These are phyloP conservation scores for Pleoardoris graminearum DNA, from an alignment of 2,329 filamentous ascomycete genomes.

Conservation along the genomic window DNA sequence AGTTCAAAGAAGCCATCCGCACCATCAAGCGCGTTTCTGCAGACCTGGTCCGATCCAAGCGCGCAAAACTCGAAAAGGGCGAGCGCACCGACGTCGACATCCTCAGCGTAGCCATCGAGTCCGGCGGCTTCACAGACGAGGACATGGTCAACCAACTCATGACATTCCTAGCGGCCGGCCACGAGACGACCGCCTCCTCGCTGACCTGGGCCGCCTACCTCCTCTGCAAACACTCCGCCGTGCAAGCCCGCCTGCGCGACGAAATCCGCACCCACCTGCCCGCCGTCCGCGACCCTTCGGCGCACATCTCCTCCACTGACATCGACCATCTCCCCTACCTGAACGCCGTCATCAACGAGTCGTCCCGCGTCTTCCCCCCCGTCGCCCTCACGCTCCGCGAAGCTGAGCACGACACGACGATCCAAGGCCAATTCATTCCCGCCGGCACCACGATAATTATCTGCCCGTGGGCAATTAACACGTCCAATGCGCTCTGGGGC, in stretches of 20 bases:
- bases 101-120: slow-evolving; percentile 76
- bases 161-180: slow-evolving; percentile 78
- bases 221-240: slow-evolving; percentile 54
- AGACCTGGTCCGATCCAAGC: slow-evolving; percentile 72
- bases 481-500: slow-evolving; percentile 72
- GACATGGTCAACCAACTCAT: slow-evolving; percentile 86
- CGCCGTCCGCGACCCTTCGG: slow-evolving; percentile 42
- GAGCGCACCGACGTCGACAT: slow-evolving; percentile 67
- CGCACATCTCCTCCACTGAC: slow-evolving; percentile 56
- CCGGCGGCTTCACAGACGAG: slow-evolving; percentile 74
- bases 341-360: slow-evolving; percentile 76
- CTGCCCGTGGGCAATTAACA: slow-evolving; percentile 69
- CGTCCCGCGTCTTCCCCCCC: slow-evolving; percentile 72
- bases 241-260: slow-evolving; percentile 54
- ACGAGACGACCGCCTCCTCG: slow-evolving; percentile 61
- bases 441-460: slow-evolving; percentile 72
- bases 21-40: slow-evolving; percentile 63
- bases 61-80: slow-evolving; percentile 55
- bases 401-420: slow-evolving; percentile 64
- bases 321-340: slow-evolving; percentile 76
- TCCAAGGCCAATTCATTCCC: slow-evolving; percentile 68
- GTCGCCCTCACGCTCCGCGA: slow-evolving; percentile 72
- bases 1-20: slow-evolving; percentile 40
- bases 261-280: slow-evolving; percentile 56
- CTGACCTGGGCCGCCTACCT: slow-evolving; percentile 60